Evolutionary conservation across 345 rosid genomes (phyloP), one percentile per base, ranked within the genome.

Genomic region (Conringia planisiliqua): DNA sequence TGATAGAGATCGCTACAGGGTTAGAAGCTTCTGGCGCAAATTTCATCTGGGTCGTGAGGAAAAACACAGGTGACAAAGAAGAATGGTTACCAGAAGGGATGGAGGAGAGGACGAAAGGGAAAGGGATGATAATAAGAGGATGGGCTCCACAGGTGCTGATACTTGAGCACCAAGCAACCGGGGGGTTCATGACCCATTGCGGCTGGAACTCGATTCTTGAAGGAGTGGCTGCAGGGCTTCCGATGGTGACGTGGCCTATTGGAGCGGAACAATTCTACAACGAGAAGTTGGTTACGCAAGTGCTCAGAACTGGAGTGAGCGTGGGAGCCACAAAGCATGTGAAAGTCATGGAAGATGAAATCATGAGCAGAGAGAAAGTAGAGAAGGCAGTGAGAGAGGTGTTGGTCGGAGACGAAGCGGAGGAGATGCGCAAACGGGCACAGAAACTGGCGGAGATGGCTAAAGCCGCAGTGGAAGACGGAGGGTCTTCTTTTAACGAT

Each of bases 181-280:
- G 85, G 26, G 84, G 80, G 33, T 84, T 81, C 4, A 59, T 86
- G 76, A 86, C 88, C 3, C 87, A 84, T 11, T 86, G 87, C 14
- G 87, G 89, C 46, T 86, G 86, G 89, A 86, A 82, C 74, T 86
- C 87, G 0, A 16, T 75, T 36, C 48, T 83, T 2, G 89, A 86
- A 56, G 82, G 79, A n/a, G 62, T 80, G 0, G 43, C 78, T 39
- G 78, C 82, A 5, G 86, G 89, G 22, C 63, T 84, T 38, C 87
- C 83, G 1, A 75, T 86, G 85, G 79, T 86, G 36, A 82, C 81
- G 2, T 84, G 87, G 89, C 87, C 89, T 0, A 40, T 77, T 12
- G 44, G 10, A 6, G 86, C 86, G 0, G 87, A 86, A 72, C 87
- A 86, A 42, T 84, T 82, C 51, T 77, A 50, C 46, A 86, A 82